Base-by-base conservation (phyloP, 331 rosid genomes). In the Pyracantha coccinea region DNA sequence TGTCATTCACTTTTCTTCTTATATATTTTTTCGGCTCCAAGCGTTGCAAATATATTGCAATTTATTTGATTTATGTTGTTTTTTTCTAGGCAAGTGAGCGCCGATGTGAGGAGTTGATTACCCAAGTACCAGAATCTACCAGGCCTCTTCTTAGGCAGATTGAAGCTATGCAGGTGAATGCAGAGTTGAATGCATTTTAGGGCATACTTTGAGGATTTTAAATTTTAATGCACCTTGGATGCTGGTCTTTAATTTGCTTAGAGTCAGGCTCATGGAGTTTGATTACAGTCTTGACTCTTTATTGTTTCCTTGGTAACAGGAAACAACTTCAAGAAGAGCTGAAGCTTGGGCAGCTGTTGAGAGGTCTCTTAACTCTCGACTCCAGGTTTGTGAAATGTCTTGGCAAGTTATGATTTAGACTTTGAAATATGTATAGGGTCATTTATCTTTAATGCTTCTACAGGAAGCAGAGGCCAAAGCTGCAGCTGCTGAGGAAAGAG, bases 321-420 rank as follows among this genome's bases (percentile, higher is more conserved):
- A 95, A 85, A 86, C 99, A 72, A 95, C 87, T 63, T 88, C 90
- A 76, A 86, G 96, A 84, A 87, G 89, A 77, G 97, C 96, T 68
- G 97, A 95, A 81, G 99, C 96, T 73, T 95, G 97, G 99, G 84
- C 92, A 58, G 93, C 97, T 41, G 99, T 95, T 73, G 99, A 95
- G 84, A 92, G 99, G 85, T 68, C 87, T 82, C 97, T 95, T 27
- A 92, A 87, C 83, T 85, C 97, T 82, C 90, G 99, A 23, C 96
- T 95, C 55, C 97, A 95, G 97, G 99, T 95, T 54, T 68, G 70
- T 79, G 75, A 52, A 67, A 74, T 69, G 64, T 77, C 77, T 78
- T 25, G 69, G 27, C 58, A 57, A 70, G 55, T 31, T 74, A 23
- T 71, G 33, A 8, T 45, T 76, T 21, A 20, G 2, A 54, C 50